Conservation (phyloP, 2,329 filamentous ascomycete species). For the Acrocalymma vagum region DNA sequence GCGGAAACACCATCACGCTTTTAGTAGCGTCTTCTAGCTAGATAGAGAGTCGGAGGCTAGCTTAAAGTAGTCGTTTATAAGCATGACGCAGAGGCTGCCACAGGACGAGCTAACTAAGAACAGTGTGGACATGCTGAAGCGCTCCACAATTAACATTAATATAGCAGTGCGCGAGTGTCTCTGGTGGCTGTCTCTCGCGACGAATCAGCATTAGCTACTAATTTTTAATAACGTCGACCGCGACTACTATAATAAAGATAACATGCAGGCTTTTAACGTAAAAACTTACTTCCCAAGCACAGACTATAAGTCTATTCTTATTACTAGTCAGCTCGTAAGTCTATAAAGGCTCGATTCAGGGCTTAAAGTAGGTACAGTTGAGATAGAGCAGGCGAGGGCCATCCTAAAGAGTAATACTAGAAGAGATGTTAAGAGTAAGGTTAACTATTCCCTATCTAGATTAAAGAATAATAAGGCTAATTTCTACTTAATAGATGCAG, state of each 20-base stretch:
- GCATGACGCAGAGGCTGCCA: constrained; percentile 19
- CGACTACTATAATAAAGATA: constrained; percentile 14
- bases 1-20: constrained; percentile 12
- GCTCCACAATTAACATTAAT: constrained; percentile 13
- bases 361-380: constrained; percentile 34
- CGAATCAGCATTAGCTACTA: constrained; percentile 21
- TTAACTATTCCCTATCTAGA: no score
- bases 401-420: constrained; percentile 37
- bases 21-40: constrained; percentile 24
- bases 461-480: no score
- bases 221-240: constrained; percentile 31
- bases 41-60: constrained; percentile 17
- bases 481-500: constrained; percentile 20
- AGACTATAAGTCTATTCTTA: constrained; percentile 25
- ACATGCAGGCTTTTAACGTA: constrained; percentile 22
- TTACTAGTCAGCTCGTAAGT: constrained; percentile 24
- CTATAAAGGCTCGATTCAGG: constrained; percentile 30
- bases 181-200: constrained; percentile 22
- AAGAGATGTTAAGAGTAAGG: constrained; percentile 25
- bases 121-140: constrained; percentile 13
- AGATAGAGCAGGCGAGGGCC: constrained; percentile 25
- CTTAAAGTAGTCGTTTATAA: constrained; percentile 21
- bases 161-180: constrained; percentile 20
- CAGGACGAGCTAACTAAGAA: constrained; percentile 15
- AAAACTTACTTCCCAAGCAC: constrained; percentile 21